Conservation (phyloP, 2,329 filamentous ascomycete species). For the Ceratocystis papillata region DNA sequence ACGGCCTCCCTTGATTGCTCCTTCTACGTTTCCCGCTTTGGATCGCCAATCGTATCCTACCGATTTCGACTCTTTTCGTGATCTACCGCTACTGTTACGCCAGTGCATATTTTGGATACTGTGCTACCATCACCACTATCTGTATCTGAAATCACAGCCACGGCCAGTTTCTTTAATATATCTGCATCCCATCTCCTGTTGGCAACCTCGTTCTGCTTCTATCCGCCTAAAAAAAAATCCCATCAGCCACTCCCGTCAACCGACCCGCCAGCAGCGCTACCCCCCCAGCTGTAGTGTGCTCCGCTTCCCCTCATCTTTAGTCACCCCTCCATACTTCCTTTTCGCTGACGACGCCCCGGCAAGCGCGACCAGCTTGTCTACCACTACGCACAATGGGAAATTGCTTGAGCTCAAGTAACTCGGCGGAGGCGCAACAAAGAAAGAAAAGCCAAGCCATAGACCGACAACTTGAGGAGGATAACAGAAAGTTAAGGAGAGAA, state of each 20-base stretch:
- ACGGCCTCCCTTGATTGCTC: conserved; percentile 3
- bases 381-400: conserved; percentile 58
- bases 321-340: not conserved
- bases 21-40: not conserved
- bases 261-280: not conserved
- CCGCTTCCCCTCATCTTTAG: not conserved
- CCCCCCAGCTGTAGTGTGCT: not conserved
- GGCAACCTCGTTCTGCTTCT: not conserved
- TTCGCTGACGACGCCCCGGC: not conserved
- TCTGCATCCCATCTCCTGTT: not conserved
- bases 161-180: not conserved
- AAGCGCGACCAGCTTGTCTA: not conserved
- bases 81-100: not conserved
- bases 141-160: not conserved
- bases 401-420: conserved; percentile 77
- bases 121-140: not conserved
- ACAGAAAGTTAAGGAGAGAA: conserved; percentile 82
- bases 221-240: not conserved
- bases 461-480: conserved; percentile 86
- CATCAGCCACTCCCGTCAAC: not conserved
- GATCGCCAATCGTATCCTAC: conserved; percentile 6
- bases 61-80: not conserved
- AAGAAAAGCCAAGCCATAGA: conserved; percentile 96
- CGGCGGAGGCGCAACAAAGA: conserved; percentile 79
- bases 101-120: not conserved